Evolutionary conservation across 371 early-diverging fungal species (phyloP).

Genomic region (Lichtheimia ornata): DNA sequence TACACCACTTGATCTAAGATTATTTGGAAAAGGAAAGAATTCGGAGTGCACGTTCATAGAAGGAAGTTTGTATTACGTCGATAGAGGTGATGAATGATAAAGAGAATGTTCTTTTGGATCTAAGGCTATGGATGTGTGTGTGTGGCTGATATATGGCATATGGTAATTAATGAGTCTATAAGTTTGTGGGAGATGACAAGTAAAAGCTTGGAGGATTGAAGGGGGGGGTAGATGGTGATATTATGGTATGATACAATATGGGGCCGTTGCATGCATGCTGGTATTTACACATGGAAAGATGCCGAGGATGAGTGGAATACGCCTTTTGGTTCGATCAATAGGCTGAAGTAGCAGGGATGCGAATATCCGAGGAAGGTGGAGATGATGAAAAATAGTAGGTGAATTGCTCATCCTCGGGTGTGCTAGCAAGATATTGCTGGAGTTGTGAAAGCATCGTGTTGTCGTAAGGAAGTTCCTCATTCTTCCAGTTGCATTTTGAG

Average conservation of each 20-base stretch:
- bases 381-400: constrained; percentile 19
- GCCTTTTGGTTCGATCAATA: background rate
- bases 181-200: background rate
- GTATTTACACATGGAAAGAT: constrained; percentile 3
- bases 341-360: constrained; percentile 1
- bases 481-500: constrained; percentile 42
- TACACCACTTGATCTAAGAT: no score
- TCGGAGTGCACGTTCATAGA: background rate
- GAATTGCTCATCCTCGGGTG: constrained; percentile 20
- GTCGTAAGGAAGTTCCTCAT: constrained; percentile 32
- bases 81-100: background rate
- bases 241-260: constrained; percentile 1
- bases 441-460: constrained; percentile 14
- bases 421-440: constrained; percentile 14
- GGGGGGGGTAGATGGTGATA: background rate
- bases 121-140: background rate
- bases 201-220: background rate
- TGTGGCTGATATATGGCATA: background rate
- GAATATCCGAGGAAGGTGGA: constrained; percentile 14
- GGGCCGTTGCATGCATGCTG: background rate
- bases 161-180: background rate
- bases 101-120: background rate
- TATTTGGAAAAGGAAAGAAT: background rate
- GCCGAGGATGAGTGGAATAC: background rate
- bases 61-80: background rate